A percentile compares a stretch with the other conserved stretches of the same genome.
Evolutionary conservation across 352 stramenopile genomes (phyloP).

Genomic region (Phytophthora melonis): DNA sequence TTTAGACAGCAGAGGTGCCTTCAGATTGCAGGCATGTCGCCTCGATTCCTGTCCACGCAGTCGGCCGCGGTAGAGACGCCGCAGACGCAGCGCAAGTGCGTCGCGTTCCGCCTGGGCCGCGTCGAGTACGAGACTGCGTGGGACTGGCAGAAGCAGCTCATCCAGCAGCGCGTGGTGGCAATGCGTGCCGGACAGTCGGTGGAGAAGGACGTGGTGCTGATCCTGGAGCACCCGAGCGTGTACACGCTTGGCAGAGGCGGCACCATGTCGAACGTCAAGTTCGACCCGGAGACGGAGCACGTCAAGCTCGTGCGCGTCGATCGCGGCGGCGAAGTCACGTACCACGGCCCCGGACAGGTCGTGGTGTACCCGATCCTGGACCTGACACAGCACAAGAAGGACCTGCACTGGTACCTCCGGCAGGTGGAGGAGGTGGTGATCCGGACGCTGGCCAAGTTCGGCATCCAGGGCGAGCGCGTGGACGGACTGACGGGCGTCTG

Average conservation of each 20-base stretch:
- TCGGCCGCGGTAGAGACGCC: not conserved
- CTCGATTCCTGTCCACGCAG: slow-evolving; percentile 20
- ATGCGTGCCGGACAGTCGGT: slow-evolving; percentile 51
- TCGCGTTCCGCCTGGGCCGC: slow-evolving; percentile 71
- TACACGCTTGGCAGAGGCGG: slow-evolving; percentile 97
- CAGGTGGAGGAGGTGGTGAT: slow-evolving; percentile 97
- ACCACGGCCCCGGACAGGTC: slow-evolving; percentile 98
- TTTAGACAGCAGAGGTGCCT: slow-evolving; percentile 12
- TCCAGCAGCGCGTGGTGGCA: slow-evolving; percentile 76
- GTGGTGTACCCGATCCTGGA: slow-evolving; percentile 98
- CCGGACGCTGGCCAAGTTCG: slow-evolving; percentile 87
- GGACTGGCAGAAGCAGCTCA: slow-evolving; percentile 90
- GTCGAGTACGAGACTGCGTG: slow-evolving; percentile 89
- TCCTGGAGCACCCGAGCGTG: slow-evolving; percentile 92
- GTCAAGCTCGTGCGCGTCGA: slow-evolving; percentile 97
- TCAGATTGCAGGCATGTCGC: not conserved
- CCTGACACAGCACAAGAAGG: slow-evolving; percentile 93
- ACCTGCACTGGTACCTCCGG: slow-evolving; percentile 98
- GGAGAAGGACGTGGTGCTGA: slow-evolving; percentile 62
- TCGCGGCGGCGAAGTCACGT: slow-evolving; percentile 99
- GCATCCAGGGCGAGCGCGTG: slow-evolving; percentile 91
- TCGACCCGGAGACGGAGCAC: slow-evolving; percentile 68
- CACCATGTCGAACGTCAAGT: slow-evolving; percentile 91
- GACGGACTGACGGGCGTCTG: slow-evolving; percentile 96
- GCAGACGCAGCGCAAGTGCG: slow-evolving; percentile 55